Percentiles rank a stretch among this genome's conserved stretches.
Evolutionary conservation across 306 rosid genomes (phyloP).

Genomic region (Cicer arietinum): DNA sequence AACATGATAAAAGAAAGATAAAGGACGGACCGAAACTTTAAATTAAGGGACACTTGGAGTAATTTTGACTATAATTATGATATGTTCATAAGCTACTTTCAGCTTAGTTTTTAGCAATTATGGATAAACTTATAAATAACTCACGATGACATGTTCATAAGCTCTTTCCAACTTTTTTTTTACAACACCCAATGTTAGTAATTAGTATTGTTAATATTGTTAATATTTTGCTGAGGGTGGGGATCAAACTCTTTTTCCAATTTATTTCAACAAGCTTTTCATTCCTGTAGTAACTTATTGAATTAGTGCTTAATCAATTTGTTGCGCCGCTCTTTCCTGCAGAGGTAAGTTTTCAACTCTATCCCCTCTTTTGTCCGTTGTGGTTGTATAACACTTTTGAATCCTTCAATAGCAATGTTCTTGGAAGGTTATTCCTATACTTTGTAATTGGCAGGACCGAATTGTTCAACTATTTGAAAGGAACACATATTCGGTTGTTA

Average conservation of each 20-base stretch:
- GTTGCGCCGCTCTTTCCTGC: slow-evolving; percentile 68
- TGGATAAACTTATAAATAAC: background rate
- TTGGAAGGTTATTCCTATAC: slow-evolving; percentile 15
- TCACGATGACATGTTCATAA: background rate
- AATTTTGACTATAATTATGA: background rate
- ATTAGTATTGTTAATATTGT: no score
- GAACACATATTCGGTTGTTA: slow-evolving; percentile 90
- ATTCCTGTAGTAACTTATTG: background rate
- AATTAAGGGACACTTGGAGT: no score
- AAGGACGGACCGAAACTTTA: no score
- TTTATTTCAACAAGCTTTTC: background rate
- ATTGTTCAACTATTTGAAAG: slow-evolving; percentile 83
- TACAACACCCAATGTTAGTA: no score
- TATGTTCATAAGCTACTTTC: slow-evolving; percentile 5
- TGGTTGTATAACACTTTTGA: slow-evolving; percentile 18
- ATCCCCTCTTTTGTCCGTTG: slow-evolving; percentile 26
- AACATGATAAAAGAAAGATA: no score
- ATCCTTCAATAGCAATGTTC: slow-evolving; percentile 10
- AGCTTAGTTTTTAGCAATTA: background rate
- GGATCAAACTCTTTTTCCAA: background rate
- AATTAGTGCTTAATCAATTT: background rate
- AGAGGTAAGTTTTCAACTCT: slow-evolving; percentile 33
- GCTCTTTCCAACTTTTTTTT: background rate
- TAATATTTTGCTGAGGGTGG: no score
- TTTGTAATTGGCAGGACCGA: slow-evolving; percentile 69